Percentiles rank a stretch among this genome's conserved stretches.
These are phyloP conservation scores for Fraxinus dipetala DNA, from an alignment of 305 asterid species.

Conservation along the genomic window DNA sequence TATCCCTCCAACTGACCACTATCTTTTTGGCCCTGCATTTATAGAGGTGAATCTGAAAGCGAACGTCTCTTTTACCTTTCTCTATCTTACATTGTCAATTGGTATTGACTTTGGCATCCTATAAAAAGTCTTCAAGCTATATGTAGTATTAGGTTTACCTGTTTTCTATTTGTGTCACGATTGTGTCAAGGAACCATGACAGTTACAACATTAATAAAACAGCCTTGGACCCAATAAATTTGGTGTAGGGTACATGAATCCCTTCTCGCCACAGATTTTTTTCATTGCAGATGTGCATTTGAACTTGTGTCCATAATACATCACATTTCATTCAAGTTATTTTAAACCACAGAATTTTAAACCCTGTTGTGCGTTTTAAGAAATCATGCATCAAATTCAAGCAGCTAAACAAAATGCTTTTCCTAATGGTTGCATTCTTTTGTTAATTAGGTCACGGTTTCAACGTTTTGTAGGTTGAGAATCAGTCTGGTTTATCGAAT, in stretches of 20 bases:
- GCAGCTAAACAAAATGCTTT: background rate
- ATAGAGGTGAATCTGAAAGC: constrained; percentile 54
- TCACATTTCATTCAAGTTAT: background rate
- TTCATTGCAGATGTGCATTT: background rate
- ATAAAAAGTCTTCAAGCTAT: background rate
- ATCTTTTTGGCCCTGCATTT: constrained; percentile 74
- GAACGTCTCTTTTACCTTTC: background rate
- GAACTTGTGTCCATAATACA: background rate
- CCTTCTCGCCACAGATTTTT: background rate
- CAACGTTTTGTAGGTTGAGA: constrained; percentile 66
- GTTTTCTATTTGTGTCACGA: background rate
- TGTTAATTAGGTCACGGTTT: constrained; percentile 1
- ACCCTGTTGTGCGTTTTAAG: background rate
- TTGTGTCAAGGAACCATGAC: background rate
- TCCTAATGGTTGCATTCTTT: background rate
- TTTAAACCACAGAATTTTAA: background rate
- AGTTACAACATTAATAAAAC: background rate
- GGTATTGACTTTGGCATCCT: background rate
- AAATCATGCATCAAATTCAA: background rate
- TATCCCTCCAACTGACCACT: constrained; percentile 55
- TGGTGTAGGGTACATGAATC: background rate
- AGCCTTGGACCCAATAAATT: background rate
- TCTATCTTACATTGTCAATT: background rate
- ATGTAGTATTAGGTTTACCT: background rate
- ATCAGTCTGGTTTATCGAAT: constrained; percentile 87